Conservation (phyloP, 371 early-diverging fungal genomes). For the Mucor indicus region DNA sequence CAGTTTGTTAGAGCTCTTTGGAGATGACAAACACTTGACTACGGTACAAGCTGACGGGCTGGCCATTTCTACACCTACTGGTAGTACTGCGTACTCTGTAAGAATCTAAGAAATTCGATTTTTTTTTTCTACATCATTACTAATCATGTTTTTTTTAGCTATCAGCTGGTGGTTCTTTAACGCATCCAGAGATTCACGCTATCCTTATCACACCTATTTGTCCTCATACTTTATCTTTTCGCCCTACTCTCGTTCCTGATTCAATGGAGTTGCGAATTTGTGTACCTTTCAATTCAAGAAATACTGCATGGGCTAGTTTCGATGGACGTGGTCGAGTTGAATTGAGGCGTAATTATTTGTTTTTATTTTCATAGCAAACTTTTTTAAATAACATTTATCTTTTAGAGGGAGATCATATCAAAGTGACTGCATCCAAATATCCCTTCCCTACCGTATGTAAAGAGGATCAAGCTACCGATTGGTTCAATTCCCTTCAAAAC, state of each 20-base stretch:
- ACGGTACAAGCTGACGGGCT: conserved; percentile 91
- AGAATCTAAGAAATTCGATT: conserved; percentile 16
- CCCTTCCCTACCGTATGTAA: conserved; percentile 89
- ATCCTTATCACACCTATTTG: conserved; percentile 94
- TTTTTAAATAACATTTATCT: neutral
- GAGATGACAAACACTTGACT: conserved; percentile 81
- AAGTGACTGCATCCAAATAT: conserved; percentile 79
- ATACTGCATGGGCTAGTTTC: conserved; percentile 85
- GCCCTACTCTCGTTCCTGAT: conserved; percentile 94
- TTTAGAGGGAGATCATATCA: conserved; percentile 81
- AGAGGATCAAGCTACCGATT: conserved; percentile 73
- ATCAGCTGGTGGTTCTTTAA: conserved; percentile 91
- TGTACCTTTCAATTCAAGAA: conserved; percentile 73
- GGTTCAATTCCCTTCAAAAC: conserved; percentile 79
- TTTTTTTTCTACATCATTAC: neutral
- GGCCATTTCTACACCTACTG: conserved; percentile 92
- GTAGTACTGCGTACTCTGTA: conserved; percentile 95
- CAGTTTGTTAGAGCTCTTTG: conserved; percentile 87
- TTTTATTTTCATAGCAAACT: neutral
- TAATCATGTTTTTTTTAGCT: conserved; percentile 34
- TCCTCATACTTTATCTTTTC: conserved; percentile 92
- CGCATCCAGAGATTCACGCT: conserved; percentile 93
- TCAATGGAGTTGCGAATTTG: conserved; percentile 81
- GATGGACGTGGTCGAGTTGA: conserved; percentile 91
- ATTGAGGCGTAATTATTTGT: conserved; percentile 55